Evolutionary conservation across 495 filamentous ascomycete genomes (phyloP).

Genomic region (Thozetella sp.): DNA sequence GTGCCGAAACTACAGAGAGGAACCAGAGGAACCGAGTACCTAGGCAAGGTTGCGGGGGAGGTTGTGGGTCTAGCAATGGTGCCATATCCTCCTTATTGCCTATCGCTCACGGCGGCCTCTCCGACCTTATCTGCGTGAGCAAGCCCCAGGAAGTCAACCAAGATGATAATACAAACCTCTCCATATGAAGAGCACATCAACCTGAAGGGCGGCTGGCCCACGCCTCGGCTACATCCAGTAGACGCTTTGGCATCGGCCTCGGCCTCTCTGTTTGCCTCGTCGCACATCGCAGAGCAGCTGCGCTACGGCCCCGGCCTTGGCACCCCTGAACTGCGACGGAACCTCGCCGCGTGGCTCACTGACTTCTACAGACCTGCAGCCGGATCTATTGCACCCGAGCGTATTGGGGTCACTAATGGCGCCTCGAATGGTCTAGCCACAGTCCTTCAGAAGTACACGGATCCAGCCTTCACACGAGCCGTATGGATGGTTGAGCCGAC

Average conservation of each 20-base stretch:
- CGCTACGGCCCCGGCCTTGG: constrained; percentile 75
- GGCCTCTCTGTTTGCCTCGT: constrained; percentile 51
- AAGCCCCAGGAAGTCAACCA: background rate
- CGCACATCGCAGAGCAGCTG: constrained; percentile 47
- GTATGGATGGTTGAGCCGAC: constrained; percentile 76
- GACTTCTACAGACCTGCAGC: constrained; percentile 55
- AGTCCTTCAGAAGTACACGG: constrained; percentile 69
- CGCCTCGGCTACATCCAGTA: constrained; percentile 62
- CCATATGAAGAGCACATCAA: constrained; percentile 39
- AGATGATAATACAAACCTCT: background rate
- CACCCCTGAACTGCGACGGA: constrained; percentile 55
- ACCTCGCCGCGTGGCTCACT: constrained; percentile 66
- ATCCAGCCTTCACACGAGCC: constrained; percentile 68
- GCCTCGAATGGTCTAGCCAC: constrained; percentile 70
- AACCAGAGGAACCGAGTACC: too few relatives aligned
- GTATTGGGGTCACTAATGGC: constrained; percentile 73
- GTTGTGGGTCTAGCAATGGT: too few relatives aligned
- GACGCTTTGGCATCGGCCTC: constrained; percentile 54
- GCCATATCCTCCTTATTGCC: too few relatives aligned
- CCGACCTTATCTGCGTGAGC: too few relatives aligned
- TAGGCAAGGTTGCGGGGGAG: too few relatives aligned
- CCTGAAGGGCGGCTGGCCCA: constrained; percentile 64
- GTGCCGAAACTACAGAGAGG: too few relatives aligned
- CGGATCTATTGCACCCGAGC: constrained; percentile 39
- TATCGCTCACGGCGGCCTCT: too few relatives aligned